A percentile compares a stretch with the other conserved stretches of the same genome.
Evolutionary conservation across 768 basidiomycete genomes (phyloP).

Genomic region (Agaricus blazei): DNA sequence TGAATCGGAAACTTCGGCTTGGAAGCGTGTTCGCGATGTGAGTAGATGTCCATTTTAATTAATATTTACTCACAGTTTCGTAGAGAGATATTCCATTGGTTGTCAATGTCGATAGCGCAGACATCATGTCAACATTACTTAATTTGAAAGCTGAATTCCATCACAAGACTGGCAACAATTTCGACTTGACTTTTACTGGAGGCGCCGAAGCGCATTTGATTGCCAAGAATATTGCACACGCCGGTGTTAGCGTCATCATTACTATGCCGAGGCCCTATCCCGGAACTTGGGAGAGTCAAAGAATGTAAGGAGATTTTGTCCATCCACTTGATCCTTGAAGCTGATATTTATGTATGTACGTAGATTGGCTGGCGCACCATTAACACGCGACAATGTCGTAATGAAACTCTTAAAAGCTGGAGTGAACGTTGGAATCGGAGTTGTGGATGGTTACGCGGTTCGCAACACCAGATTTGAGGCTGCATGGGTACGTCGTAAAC

Average conservation of each 20-base stretch:
- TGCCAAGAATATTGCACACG: conserved; percentile 54
- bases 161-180: conserved; percentile 19
- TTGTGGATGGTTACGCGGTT: conserved; percentile 54
- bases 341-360: not conserved
- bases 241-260: conserved; percentile 69
- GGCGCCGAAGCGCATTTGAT: conserved; percentile 60
- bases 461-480: conserved; percentile 68
- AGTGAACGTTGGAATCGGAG: conserved; percentile 61
- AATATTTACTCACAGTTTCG: conserved; percentile 8
- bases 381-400: conserved; percentile 50
- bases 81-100: conserved; percentile 63
- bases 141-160: conserved; percentile 54
- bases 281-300: conserved; percentile 53
- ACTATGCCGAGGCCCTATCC: conserved; percentile 61
- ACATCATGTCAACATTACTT: conserved; percentile 69
- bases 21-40: conserved; percentile 29
- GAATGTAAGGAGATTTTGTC: conserved; percentile 43
- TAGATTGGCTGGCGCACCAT: conserved; percentile 67
- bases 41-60: not conserved
- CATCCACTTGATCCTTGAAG: not conserved
- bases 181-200: conserved; percentile 50
- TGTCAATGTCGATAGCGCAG: conserved; percentile 62
- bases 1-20: conserved; percentile 22
- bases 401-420: conserved; percentile 49
- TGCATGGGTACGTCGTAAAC: conserved; percentile 38